phyloP scores from a whole-genome alignment of 2,329 filamentous ascomycete species.

The Aspergillus felis region DNA sequence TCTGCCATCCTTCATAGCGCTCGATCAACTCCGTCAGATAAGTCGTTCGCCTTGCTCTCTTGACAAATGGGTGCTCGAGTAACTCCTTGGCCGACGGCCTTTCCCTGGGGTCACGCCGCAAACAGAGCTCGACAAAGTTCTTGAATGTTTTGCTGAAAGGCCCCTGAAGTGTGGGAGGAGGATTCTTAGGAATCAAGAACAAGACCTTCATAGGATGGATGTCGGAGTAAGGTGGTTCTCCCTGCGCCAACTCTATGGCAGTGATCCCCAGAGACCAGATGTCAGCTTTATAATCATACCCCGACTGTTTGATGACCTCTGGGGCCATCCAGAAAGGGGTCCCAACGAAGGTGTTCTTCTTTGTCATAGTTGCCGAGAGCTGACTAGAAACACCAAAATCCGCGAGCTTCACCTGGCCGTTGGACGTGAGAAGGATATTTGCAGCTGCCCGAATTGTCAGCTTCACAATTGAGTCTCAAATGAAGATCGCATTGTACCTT shows the following conservation, averaged over 20 bases:
- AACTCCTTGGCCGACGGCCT: constrained; percentile 82
- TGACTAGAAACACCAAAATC: constrained; percentile 98
- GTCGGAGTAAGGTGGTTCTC: constrained; percentile 90
- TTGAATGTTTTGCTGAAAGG: constrained; percentile 81
- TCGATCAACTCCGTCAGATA: constrained; percentile 96
- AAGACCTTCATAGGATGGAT: constrained; percentile 99
- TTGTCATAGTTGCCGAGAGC: constrained; percentile 95
- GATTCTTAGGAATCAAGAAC: constrained; percentile 93
- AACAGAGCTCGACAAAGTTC: constrained; percentile 76
- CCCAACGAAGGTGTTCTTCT: constrained; percentile 98
- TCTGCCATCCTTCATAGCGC: constrained; percentile 79
- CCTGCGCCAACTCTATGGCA: constrained; percentile 83
- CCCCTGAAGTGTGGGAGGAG: constrained; percentile 74
- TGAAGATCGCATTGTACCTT: constrained; percentile 56
- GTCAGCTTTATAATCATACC: constrained; percentile 96
- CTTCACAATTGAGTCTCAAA: not conserved
- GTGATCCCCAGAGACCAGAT: constrained; percentile 98
- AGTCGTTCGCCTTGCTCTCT: constrained; percentile 89
- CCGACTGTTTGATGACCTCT: constrained; percentile 97
- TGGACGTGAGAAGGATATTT: constrained; percentile 83
- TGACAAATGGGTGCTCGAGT: constrained; percentile 84
- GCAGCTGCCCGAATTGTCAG: constrained; percentile 60
- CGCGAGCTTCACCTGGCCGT: constrained; percentile 92
- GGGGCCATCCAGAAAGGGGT: constrained; percentile 99
- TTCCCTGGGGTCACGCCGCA: constrained; percentile 85